Evolutionary conservation across 129 eudicot genomes (phyloP).

Genomic region (Kitagawia praeruptora): DNA sequence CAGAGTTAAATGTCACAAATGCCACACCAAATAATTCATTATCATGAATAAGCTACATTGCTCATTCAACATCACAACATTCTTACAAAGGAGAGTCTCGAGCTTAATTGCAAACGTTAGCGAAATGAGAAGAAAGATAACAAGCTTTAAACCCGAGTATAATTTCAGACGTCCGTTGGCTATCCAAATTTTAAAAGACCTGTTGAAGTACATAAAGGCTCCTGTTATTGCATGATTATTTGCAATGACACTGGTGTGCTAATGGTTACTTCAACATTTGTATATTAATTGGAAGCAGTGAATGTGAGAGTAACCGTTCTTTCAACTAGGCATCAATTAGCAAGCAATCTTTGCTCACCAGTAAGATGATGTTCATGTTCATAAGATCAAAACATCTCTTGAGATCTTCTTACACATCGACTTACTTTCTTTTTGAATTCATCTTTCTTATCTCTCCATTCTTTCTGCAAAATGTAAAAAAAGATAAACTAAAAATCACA

Average conservation of each 20-base stretch:
- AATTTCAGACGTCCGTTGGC: not conserved
- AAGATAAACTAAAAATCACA: not conserved
- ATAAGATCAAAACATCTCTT: conserved; percentile 27
- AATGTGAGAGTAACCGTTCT: not conserved
- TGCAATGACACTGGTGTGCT: not conserved
- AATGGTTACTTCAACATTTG: not conserved
- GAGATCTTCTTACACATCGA: conserved; percentile 54
- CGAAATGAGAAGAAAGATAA: not conserved
- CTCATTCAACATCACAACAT: not conserved
- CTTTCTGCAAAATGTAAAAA: conserved; percentile 26
- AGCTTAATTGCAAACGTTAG: not conserved
- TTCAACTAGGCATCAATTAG: conserved; percentile 6
- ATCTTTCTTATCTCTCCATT: conserved; percentile 61
- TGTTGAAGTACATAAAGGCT: not conserved
- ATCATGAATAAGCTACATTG: not conserved
- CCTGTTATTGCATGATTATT: not conserved
- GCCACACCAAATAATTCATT: not conserved
- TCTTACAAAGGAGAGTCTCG: not conserved
- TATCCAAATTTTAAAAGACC: not conserved
- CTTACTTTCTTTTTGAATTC: conserved; percentile 56
- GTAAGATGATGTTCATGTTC: not conserved
- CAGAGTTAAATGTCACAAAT: not conserved
- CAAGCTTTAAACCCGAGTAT: not conserved
- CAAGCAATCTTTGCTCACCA: not conserved
- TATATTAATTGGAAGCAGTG: not conserved